Base-by-base conservation (phyloP, 805 yeast genomes). In the Metschnikowia kunwiensis region DNA sequence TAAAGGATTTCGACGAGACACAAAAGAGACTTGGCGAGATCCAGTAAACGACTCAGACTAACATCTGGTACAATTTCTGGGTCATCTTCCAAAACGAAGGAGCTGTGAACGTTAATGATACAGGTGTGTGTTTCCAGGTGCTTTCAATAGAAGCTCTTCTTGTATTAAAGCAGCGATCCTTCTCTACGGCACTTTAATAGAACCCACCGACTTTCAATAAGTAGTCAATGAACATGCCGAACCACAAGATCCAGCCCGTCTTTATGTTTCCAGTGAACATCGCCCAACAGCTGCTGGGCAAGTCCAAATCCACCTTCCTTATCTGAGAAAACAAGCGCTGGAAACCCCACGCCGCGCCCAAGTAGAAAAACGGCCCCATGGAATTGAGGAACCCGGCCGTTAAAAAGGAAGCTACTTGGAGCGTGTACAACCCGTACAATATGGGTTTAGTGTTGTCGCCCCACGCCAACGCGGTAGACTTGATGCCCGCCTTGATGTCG, bases 401-500 rank as follows among this genome's bases (percentile, higher is more conserved):
- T 2, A 79, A 68, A 43, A 78, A 75, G 25, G 80, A 60, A 1
- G 74, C 74, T 46, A 84, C 68, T 61, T 93, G 98, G 1, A 78
- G 78, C 1, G 68, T 67, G 5, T 86, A 75, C 46, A 88, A 56
- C 0, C 75, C 80, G 29, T 76, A 69, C 51, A 85, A 69, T 27
- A 88, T 77, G 8, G 78, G 72, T 56, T 84, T 88, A 1, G 96
- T 76, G 21, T 76, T 72, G 15, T 74, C 75, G 7, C 94, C 95
- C 98, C 98, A 94, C 2, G 85, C 89, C 48, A 93, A 72, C 6
- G 99, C 99, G 0, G 97, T 88, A 2, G 96, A 86, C 59, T 88
- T 88, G 49, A 93, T 83, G 14, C 98, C 98, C 0, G 95, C 97
- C 40, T 75, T 71, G 35, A 86, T 65, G 61, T 93, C 99, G 53